These are phyloP conservation scores for Protomyces inundatus DNA, from an alignment of 1,139 yeast genomes.

Conservation along the genomic window DNA sequence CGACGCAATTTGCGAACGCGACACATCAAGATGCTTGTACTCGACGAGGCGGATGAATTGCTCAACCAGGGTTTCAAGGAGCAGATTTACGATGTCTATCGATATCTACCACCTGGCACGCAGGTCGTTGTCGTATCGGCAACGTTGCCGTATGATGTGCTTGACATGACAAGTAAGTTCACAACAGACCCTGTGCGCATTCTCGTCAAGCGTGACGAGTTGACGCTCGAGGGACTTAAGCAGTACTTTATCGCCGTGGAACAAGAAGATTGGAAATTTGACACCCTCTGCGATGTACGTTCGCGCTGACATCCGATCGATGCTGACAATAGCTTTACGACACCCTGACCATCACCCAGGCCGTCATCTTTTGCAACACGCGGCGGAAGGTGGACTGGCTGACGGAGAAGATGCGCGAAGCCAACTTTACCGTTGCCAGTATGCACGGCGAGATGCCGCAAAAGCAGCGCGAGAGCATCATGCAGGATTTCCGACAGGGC, in stretches of 20 bases:
- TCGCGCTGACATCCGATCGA: not conserved
- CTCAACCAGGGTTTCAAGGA: conserved; percentile 94
- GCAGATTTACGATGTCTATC: conserved; percentile 95
- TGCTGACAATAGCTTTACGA: conserved; percentile 56
- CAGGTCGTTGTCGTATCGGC: conserved; percentile 97
- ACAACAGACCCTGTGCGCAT: conserved; percentile 97
- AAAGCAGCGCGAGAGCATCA: conserved; percentile 93
- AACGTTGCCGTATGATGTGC: conserved; percentile 93
- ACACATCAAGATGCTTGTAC: conserved; percentile 89
- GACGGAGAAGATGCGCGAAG: conserved; percentile 76
- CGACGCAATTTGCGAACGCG: conserved; percentile 87
- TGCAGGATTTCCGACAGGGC: conserved; percentile 98
- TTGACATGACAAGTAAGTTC: conserved; percentile 93
- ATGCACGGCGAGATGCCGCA: conserved; percentile 98
- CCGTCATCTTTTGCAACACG: conserved; percentile 99
- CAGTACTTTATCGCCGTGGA: conserved; percentile 95
- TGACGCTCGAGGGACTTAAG: conserved; percentile 96
- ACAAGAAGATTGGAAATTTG: conserved; percentile 87
- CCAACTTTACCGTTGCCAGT: conserved; percentile 87
- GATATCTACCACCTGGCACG: conserved; percentile 85
- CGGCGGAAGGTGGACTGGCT: conserved; percentile 94
- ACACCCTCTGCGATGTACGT: conserved; percentile 73
- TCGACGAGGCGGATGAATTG: conserved; percentile 99
- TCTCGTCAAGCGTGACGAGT: conserved; percentile 95
- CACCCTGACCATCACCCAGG: conserved; percentile 96